Percentiles rank a stretch among this genome's conserved stretches.
Evolutionary conservation across 2,329 filamentous ascomycete species (phyloP).

Genomic region (Colletotrichum somersetense): DNA sequence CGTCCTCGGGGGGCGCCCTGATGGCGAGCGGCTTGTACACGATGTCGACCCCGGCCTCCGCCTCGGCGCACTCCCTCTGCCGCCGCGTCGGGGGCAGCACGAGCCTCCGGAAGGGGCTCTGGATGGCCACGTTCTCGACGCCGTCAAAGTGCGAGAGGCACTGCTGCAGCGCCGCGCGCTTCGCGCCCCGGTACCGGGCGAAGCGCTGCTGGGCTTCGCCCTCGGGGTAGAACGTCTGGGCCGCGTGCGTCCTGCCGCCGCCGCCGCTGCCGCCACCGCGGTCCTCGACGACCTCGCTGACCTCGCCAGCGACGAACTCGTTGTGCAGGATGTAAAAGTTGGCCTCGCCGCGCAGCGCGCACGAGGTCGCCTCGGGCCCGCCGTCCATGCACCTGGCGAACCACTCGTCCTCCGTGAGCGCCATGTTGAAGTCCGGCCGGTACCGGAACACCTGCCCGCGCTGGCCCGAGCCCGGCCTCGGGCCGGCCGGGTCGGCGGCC

Average conservation of each 20-base stretch:
- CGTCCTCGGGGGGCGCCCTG: conserved; percentile 23
- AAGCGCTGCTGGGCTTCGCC: conserved; percentile 47
- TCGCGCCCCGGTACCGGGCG: conserved; percentile 55
- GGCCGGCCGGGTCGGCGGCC: conserved; percentile 3
- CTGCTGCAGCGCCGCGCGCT: conserved; percentile 61
- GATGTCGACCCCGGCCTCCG: conserved; percentile 17
- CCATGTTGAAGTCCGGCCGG: conserved; percentile 49
- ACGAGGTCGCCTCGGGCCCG: conserved; percentile 41
- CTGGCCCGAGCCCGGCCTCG: conserved; percentile 23
- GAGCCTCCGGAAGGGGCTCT: conserved; percentile 54
- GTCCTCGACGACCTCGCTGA: conserved; percentile 17
- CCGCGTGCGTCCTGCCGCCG: conserved; percentile 12
- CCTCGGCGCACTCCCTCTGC: conserved; percentile 39
- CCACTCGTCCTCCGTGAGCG: conserved; percentile 50
- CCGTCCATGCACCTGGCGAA: conserved; percentile 52
- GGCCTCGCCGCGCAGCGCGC: conserved; percentile 31
- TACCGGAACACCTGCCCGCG: conserved; percentile 18
- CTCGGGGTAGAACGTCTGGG: conserved; percentile 35
- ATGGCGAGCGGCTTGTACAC: conserved; percentile 38
- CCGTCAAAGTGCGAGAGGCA: conserved; percentile 55
- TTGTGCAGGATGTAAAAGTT: conserved; percentile 37
- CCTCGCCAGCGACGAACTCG: conserved; percentile 42
- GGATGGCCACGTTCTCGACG: conserved; percentile 53
- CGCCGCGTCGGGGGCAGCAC: conserved; percentile 51
- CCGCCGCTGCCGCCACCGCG: too few species aligned